phyloP scores from a whole-genome alignment of 768 basidiomycete genomes.

The Boletus barrowsii region DNA sequence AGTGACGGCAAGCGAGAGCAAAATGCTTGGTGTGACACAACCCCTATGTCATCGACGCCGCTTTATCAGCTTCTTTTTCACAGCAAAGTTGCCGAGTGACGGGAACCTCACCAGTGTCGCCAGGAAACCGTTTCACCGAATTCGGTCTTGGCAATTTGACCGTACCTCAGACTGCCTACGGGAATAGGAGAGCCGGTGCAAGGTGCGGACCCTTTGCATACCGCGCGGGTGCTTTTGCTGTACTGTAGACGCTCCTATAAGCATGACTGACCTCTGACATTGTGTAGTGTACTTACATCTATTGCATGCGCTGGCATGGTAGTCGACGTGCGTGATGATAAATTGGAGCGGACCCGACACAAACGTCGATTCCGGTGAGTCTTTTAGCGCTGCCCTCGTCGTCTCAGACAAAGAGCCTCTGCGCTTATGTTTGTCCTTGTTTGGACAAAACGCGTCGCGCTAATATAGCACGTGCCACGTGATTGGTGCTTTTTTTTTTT shows the following conservation, averaged over 20 bases:
- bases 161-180: constrained; percentile 66
- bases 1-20: constrained; percentile 45
- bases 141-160: constrained; percentile 40
- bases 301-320: constrained; percentile 28
- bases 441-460: constrained; percentile 25
- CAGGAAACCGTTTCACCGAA: constrained; percentile 68
- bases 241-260: constrained; percentile 47
- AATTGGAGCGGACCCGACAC: neutral
- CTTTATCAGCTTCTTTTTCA: constrained; percentile 20
- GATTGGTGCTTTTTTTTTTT: too few relatives aligned
- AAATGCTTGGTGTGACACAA: constrained; percentile 61
- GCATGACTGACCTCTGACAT: neutral
- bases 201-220: constrained; percentile 61
- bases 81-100: constrained; percentile 4
- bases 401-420: neutral
- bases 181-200: constrained; percentile 55
- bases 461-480: neutral
- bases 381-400: neutral
- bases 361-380: neutral
- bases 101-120: constrained; percentile 63
- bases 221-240: constrained; percentile 64
- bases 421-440: constrained; percentile 17
- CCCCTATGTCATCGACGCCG: constrained; percentile 45
- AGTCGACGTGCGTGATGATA: neutral
- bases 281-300: constrained; percentile 22